phyloP scores from a whole-genome alignment of 2,329 filamentous ascomycete genomes.

The Phyllosticta citribraziliensis region DNA sequence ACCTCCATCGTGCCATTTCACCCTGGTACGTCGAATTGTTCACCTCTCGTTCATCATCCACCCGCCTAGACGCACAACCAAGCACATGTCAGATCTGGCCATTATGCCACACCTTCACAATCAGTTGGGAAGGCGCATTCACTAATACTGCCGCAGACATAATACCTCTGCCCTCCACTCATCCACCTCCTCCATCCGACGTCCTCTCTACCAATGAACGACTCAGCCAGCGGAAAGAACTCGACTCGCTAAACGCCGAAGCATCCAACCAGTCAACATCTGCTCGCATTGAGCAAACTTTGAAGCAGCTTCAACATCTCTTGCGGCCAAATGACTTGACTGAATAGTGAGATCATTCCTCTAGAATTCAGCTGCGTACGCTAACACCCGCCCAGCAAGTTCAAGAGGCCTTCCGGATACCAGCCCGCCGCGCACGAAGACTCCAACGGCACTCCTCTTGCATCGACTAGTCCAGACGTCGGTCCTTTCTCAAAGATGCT shows the following conservation, averaged over 20 bases:
- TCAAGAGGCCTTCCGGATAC: neutral
- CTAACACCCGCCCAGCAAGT: neutral
- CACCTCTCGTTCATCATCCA: neutral
- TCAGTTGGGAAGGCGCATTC: neutral
- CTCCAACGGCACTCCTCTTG: neutral
- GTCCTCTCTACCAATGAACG: slow-evolving; percentile 36
- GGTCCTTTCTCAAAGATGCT: slow-evolving; percentile 48
- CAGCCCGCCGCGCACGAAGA: neutral
- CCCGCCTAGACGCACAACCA: neutral
- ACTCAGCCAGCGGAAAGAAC: slow-evolving; percentile 38
- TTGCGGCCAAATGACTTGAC: slow-evolving; percentile 62
- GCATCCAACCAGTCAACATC: slow-evolving; percentile 50
- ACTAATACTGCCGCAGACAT: slow-evolving; percentile 27
- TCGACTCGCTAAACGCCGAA: slow-evolving; percentile 64
- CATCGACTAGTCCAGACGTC: slow-evolving; percentile 20
- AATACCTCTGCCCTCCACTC: slow-evolving; percentile 35
- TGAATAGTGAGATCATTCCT: slow-evolving; percentile 46
- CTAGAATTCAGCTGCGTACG: neutral
- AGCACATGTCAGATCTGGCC: neutral
- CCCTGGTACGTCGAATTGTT: slow-evolving; percentile 46
- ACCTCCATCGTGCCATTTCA: slow-evolving; percentile 72
- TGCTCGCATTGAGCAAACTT: slow-evolving; percentile 57
- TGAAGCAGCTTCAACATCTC: slow-evolving; percentile 65
- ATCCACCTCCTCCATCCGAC: slow-evolving; percentile 30
- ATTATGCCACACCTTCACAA: neutral